Percentiles rank a stretch among this genome's conserved stretches.
These are phyloP conservation scores for Cladobotryum protrusum DNA, from an alignment of 2,329 filamentous ascomycete genomes.

Conservation along the genomic window DNA sequence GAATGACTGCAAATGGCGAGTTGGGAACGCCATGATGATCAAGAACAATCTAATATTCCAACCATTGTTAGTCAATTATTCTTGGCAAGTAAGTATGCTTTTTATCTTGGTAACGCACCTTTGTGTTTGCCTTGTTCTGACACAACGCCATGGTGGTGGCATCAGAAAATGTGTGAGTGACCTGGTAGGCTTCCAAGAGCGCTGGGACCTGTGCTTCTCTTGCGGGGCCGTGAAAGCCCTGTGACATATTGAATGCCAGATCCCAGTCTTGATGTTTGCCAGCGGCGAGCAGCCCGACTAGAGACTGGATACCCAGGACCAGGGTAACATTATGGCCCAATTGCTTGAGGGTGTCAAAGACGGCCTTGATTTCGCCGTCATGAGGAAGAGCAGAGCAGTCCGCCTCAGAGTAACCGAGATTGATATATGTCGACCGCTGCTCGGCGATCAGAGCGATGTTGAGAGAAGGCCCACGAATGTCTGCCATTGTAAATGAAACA, in stretches of 20 bases:
- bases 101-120: background rate
- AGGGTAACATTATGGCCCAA: slow-evolving; percentile 8
- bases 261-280: slow-evolving; percentile 5
- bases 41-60: slow-evolving; percentile 4
- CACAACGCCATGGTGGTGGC: slow-evolving; percentile 10
- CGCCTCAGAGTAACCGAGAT: slow-evolving; percentile 4
- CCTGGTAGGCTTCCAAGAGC: slow-evolving; percentile 7
- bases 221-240: slow-evolving; percentile 4
- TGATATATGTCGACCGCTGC: slow-evolving; percentile 5
- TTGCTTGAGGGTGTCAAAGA: background rate
- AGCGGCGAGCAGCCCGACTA: slow-evolving; percentile 1
- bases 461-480: background rate
- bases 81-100: background rate
- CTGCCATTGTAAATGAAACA: too few relatives aligned
- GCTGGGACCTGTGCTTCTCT: slow-evolving; percentile 9
- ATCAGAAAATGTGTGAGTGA: slow-evolving; percentile 6
- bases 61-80: background rate
- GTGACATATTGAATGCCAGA: slow-evolving; percentile 9
- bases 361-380: slow-evolving; percentile 7
- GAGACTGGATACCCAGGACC: slow-evolving; percentile 1
- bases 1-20: slow-evolving; percentile 5
- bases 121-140: slow-evolving; percentile 9
- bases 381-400: slow-evolving; percentile 7
- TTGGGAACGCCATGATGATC: slow-evolving; percentile 6
- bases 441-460: slow-evolving; percentile 4